phyloP scores from a whole-genome alignment of 441 rosid species.

The Cnidoscolus chayamansa region DNA sequence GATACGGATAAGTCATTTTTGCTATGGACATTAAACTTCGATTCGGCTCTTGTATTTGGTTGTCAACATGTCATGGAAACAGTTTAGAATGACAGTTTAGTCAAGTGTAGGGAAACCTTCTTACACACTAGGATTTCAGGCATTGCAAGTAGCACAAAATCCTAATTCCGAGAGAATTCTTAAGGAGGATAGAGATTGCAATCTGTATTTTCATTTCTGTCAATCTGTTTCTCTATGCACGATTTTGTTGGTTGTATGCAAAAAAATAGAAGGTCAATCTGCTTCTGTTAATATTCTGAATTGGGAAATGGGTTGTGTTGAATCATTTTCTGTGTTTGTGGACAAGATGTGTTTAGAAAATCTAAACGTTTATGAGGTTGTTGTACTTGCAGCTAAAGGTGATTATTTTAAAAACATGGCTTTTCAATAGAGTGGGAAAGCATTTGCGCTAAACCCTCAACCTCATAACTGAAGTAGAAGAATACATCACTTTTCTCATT shows the following conservation, averaged over 20 bases:
- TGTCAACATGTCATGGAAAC: background rate
- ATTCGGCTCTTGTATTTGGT: background rate
- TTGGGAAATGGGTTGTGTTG: background rate
- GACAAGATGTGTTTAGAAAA: background rate
- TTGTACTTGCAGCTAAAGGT: background rate
- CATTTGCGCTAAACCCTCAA: background rate
- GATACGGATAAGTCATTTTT: background rate
- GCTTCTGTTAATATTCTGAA: background rate
- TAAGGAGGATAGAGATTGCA: background rate
- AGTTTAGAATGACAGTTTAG: background rate
- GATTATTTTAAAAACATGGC: background rate
- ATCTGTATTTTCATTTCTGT: background rate
- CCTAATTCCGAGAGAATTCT: background rate
- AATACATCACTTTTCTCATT: background rate
- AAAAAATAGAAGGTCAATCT: background rate
- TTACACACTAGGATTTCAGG: background rate
- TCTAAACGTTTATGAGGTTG: background rate
- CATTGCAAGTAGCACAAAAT: background rate
- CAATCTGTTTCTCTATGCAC: background rate
- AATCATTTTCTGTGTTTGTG: background rate
- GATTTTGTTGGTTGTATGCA: background rate
- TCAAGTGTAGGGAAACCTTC: background rate
- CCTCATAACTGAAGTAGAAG: background rate
- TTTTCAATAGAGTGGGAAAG: background rate
- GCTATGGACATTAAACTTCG: background rate